phyloP scores from a whole-genome alignment of 768 basidiomycete genomes.

The Boletus vinaceobasis region DNA sequence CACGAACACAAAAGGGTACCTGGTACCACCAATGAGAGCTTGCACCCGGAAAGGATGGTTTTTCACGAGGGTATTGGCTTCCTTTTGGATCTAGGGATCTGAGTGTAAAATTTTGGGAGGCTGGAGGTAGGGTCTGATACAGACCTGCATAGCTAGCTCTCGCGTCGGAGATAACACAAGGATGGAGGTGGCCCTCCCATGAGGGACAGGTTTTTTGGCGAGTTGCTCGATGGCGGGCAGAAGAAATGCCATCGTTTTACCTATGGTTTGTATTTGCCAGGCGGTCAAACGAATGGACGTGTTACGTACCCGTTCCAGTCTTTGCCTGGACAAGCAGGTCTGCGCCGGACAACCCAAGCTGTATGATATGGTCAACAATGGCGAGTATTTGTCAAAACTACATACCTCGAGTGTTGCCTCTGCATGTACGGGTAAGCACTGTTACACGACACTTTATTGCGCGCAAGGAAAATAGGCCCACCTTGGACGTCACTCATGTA shows the following conservation, averaged over 20 bases:
- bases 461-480: slow-evolving; percentile 12
- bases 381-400: not conserved
- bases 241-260: slow-evolving; percentile 74
- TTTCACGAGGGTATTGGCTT: slow-evolving; percentile 48
- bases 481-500: slow-evolving; percentile 49
- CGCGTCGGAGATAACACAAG: slow-evolving; percentile 71
- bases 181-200: slow-evolving; percentile 43
- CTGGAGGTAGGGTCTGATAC: slow-evolving; percentile 20
- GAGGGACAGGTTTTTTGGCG: slow-evolving; percentile 39
- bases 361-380: not conserved
- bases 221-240: slow-evolving; percentile 72
- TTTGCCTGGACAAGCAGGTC: slow-evolving; percentile 53
- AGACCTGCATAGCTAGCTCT: slow-evolving; percentile 70
- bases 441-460: not conserved
- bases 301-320: slow-evolving; percentile 56
- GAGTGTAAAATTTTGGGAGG: slow-evolving; percentile 1
- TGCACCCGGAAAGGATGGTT: slow-evolving; percentile 43
- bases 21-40: slow-evolving; percentile 56
- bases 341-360: slow-evolving; percentile 40
- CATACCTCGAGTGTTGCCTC: slow-evolving; percentile 41
- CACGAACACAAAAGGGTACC: slow-evolving; percentile 24
- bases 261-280: slow-evolving; percentile 19
- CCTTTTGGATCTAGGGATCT: slow-evolving; percentile 53
- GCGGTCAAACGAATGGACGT: not conserved
- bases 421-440: slow-evolving; percentile 7